These are phyloP conservation scores for Rhodotorula sp. DNA, from an alignment of 1,284 basidiomycete species.

Conservation along the genomic window DNA sequence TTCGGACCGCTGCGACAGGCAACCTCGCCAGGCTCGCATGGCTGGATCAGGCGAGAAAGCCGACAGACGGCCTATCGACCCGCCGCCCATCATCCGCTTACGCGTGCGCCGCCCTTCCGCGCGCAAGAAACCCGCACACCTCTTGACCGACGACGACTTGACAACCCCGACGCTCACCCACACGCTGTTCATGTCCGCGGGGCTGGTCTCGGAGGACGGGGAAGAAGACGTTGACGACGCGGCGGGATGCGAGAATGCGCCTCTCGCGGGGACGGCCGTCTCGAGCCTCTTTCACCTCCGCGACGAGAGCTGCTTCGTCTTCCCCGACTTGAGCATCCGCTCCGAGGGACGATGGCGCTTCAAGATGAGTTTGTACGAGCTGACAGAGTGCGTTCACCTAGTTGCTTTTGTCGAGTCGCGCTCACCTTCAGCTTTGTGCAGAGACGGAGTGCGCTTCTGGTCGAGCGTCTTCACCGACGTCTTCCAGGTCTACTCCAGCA, in stretches of 20 bases:
- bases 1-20: slow-evolving; percentile 44
- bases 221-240: slow-evolving; percentile 91
- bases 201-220: slow-evolving; percentile 52
- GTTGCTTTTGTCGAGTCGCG: not conserved
- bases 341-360: slow-evolving; percentile 84
- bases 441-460: slow-evolving; percentile 78
- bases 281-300: slow-evolving; percentile 92
- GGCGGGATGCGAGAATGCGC: slow-evolving; percentile 79
- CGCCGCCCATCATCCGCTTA: slow-evolving; percentile 92
- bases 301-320: slow-evolving; percentile 68
- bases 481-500: slow-evolving; percentile 87
- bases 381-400: slow-evolving; percentile 68
- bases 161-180: slow-evolving; percentile 54
- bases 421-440: slow-evolving; percentile 44
- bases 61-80: slow-evolving; percentile 77
- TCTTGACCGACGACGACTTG: slow-evolving; percentile 31
- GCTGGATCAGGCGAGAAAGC: slow-evolving; percentile 86
- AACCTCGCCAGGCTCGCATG: slow-evolving; percentile 83
- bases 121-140: slow-evolving; percentile 39
- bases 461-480: slow-evolving; percentile 81
- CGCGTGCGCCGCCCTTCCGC: slow-evolving; percentile 62
- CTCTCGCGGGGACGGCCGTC: slow-evolving; percentile 83
- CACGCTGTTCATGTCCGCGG: slow-evolving; percentile 92
- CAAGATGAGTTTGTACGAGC: slow-evolving; percentile 88
- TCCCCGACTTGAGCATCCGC: slow-evolving; percentile 53